Base-by-base conservation (phyloP, 441 rosid genomes). In the Gossypium davidsonii region DNA sequence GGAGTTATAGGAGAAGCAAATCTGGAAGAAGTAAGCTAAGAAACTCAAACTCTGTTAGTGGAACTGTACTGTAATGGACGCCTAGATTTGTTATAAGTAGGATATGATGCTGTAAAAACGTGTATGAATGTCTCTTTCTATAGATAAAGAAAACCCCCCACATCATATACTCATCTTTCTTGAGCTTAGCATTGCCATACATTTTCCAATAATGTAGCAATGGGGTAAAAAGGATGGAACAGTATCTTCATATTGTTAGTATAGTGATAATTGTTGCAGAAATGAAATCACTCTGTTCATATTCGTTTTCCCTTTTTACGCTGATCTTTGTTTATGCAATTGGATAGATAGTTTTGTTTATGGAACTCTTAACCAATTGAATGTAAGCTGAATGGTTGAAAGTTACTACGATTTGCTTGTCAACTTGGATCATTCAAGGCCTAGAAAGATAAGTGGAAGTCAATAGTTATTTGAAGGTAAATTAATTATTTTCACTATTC, bases 401-500 rank as follows among this genome's bases (percentile, higher is more conserved):
- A 44, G 39, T 34, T 31, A 2, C 12, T 34, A 8, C 8, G 18
- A 12, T 21, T 56, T 34, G 20, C 52, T 39, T 37, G 52, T 42
- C 18, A 37, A 2, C 39, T 70, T 53, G 46, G 55, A 57, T 34
- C 39, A 34, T 34, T 34, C 39, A 34, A 6, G 39, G 39, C 9
- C 39, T 6, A 34, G 8, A 34, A 34, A 34, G 39, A 6, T 34
- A 34, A 34, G 9, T 34, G 39, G 96, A 92, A 74, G 94, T 92
- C 85, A 92, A 92, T 73, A 82, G 82, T 77, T 87, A 89, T 79
- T 77, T 94, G 70, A 92, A 94, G 97, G 98, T 93, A 88, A 60
- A 59, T 8, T 49, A 26, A 3, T n/a, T 34, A 15, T 20, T 4
- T 64, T 37, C 51, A 62, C 61, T 44, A 67, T 62, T 49, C 31